Conservation (phyloP, 2,329 filamentous ascomycete genomes). For the Aureobasidium sp. region DNA sequence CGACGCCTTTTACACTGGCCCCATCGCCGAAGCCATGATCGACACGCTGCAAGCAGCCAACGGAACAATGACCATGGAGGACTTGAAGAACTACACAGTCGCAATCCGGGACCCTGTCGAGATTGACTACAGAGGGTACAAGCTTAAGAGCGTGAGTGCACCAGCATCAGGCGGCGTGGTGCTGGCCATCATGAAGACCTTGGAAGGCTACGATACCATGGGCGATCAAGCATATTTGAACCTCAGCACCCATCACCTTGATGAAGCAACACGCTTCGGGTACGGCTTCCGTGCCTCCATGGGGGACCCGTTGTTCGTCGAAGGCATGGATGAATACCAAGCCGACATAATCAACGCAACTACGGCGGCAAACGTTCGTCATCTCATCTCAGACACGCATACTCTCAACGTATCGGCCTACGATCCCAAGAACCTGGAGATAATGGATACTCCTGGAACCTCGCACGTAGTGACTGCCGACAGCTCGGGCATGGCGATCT, state of each 20-base stretch:
- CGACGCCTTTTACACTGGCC: slow-evolving; percentile 58
- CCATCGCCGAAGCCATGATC: slow-evolving; percentile 66
- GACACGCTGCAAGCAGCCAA: slow-evolving; percentile 56
- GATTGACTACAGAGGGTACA: slow-evolving; percentile 53
- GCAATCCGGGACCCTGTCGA: slow-evolving; percentile 51
- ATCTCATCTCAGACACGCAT: slow-evolving; percentile 59
- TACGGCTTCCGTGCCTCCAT: slow-evolving; percentile 69
- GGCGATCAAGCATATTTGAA: slow-evolving; percentile 49
- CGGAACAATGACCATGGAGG: slow-evolving; percentile 77
- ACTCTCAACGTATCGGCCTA: slow-evolving; percentile 70
- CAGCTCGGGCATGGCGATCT: slow-evolving; percentile 62
- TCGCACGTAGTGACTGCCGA: slow-evolving; percentile 68
- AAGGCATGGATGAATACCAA: slow-evolving; percentile 55
- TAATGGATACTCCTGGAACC: slow-evolving; percentile 62
- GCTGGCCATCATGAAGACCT: slow-evolving; percentile 68
- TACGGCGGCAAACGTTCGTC: slow-evolving; percentile 51
- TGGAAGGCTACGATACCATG: slow-evolving; percentile 65
- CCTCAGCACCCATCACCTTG: slow-evolving; percentile 69
- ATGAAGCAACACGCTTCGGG: slow-evolving; percentile 83
- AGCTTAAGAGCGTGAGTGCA: slow-evolving; percentile 59
- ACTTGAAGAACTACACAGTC: slow-evolving; percentile 66
- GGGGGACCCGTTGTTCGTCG: slow-evolving; percentile 71
- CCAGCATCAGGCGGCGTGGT: slow-evolving; percentile 72
- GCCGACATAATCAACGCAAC: slow-evolving; percentile 54
- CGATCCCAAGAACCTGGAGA: slow-evolving; percentile 57